A percentile compares a stretch with the other conserved stretches of the same genome.
These are phyloP conservation scores for Pleurozium schreberi DNA, from an alignment of 225 moss, liverwort and hornwort genomes.

Conservation along the genomic window DNA sequence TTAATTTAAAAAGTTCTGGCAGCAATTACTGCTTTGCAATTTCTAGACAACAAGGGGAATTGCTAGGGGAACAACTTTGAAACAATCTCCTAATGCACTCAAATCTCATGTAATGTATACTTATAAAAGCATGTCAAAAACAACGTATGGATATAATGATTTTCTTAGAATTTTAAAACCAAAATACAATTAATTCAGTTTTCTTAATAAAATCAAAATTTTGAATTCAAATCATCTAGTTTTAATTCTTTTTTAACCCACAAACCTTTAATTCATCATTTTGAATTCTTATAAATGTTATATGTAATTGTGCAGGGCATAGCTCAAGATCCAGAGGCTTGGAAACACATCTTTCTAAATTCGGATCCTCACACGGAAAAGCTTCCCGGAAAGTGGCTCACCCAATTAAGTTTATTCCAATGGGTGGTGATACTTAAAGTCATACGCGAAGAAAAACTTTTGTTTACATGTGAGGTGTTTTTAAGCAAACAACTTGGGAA, in stretches of 20 bases:
- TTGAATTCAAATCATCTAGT: neutral
- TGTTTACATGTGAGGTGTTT: constrained; percentile 60
- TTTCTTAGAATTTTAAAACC: neutral
- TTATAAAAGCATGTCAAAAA: neutral
- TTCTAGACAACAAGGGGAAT: too few relatives aligned
- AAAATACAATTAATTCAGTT: too few relatives aligned
- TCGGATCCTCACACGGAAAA: constrained; percentile 37
- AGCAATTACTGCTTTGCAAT: too few relatives aligned
- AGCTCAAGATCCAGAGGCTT: neutral
- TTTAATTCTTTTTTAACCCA: neutral
- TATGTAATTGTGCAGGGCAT: neutral
- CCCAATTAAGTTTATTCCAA: constrained; percentile 34
- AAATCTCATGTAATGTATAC: too few relatives aligned
- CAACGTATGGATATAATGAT: neutral
- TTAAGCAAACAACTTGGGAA: constrained; percentile 49
- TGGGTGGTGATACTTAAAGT: constrained; percentile 55
- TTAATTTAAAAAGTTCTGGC: too few relatives aligned
- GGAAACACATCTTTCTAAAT: constrained; percentile 39
- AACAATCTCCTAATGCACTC: too few relatives aligned
- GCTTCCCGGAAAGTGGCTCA: constrained; percentile 34
- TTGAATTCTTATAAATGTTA: too few relatives aligned
- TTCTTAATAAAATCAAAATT: neutral
- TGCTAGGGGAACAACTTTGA: too few relatives aligned
- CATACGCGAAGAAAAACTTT: constrained; percentile 63
- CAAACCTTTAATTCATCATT: neutral